Conservation (phyloP, 208 protist species). For the Polymyxa betae region DNA sequence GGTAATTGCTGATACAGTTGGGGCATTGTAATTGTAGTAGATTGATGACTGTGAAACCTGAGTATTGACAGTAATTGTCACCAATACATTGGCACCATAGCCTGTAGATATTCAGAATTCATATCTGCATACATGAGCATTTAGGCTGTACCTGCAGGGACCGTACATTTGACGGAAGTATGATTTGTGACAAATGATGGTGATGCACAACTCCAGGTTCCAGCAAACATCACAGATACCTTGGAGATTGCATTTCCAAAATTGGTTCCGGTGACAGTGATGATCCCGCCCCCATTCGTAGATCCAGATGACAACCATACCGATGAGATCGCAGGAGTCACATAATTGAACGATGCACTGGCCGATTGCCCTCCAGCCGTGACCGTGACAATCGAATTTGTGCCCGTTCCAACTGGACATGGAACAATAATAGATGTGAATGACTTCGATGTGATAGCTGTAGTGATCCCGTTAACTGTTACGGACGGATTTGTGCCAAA, state of each 20-base stretch:
- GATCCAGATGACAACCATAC: not conserved
- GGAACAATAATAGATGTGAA: not conserved
- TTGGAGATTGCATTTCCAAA: not conserved
- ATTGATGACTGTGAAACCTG: not conserved
- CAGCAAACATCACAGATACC: not conserved
- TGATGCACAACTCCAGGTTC: not conserved
- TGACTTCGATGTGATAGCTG: not conserved
- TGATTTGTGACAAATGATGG: not conserved
- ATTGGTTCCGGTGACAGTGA: slow-evolving; percentile 36
- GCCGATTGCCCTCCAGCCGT: not conserved
- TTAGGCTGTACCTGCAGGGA: not conserved
- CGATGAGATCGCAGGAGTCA: not conserved
- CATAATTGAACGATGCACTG: not conserved
- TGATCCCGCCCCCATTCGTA: not conserved
- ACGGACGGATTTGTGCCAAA: slow-evolving; percentile 43
- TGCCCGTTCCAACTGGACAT: not conserved
- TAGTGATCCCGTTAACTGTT: not conserved
- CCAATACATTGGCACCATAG: not conserved
- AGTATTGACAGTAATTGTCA: not conserved
- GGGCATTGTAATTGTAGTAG: slow-evolving; percentile 3
- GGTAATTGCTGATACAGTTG: not conserved
- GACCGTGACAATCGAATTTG: not conserved
- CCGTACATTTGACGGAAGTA: not conserved
- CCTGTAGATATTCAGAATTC: not conserved
- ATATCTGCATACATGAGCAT: not conserved